Evolutionary conservation across 371 early-diverging fungal genomes (phyloP).

Genomic region (Fennellomyces sp.): DNA sequence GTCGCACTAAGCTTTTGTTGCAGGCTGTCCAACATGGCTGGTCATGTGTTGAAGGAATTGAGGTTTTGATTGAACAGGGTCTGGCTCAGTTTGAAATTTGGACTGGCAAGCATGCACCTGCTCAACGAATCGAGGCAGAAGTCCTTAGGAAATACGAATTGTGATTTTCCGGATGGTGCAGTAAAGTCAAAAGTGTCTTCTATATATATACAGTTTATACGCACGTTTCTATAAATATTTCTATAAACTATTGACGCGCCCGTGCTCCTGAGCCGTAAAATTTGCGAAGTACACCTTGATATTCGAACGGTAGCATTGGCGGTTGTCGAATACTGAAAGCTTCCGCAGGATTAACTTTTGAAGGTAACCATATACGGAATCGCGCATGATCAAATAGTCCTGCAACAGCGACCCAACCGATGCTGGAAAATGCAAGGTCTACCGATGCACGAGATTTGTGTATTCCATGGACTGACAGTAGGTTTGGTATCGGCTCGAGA

Average conservation of each 20-base stretch:
- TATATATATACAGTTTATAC: no score
- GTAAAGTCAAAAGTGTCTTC: not conserved
- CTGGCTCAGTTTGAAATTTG: constrained; percentile 83
- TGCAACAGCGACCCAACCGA: constrained; percentile 71
- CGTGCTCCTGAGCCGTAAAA: constrained; percentile 51
- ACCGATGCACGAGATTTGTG: constrained; percentile 52
- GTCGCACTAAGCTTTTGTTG: constrained; percentile 75
- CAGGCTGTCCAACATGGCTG: constrained; percentile 67
- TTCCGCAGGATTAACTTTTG: constrained; percentile 41
- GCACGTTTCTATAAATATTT: no score
- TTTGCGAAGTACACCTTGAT: constrained; percentile 45
- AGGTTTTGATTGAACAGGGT: constrained; percentile 91
- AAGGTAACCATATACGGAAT: constrained; percentile 56
- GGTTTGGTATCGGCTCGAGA: constrained; percentile 27
- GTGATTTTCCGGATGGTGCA: not conserved
- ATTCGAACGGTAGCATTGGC: constrained; percentile 69
- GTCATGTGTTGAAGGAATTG: constrained; percentile 82
- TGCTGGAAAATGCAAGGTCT: constrained; percentile 67
- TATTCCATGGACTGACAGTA: constrained; percentile 40
- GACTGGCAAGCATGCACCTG: constrained; percentile 68
- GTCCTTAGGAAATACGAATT: constrained; percentile 47
- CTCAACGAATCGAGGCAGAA: constrained; percentile 41
- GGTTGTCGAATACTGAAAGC: constrained; percentile 50
- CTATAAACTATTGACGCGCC: constrained; percentile 19
- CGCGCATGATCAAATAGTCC: constrained; percentile 54